Conservation (phyloP, 805 yeast genomes). For the Blastobotrys attinorum region DNA sequence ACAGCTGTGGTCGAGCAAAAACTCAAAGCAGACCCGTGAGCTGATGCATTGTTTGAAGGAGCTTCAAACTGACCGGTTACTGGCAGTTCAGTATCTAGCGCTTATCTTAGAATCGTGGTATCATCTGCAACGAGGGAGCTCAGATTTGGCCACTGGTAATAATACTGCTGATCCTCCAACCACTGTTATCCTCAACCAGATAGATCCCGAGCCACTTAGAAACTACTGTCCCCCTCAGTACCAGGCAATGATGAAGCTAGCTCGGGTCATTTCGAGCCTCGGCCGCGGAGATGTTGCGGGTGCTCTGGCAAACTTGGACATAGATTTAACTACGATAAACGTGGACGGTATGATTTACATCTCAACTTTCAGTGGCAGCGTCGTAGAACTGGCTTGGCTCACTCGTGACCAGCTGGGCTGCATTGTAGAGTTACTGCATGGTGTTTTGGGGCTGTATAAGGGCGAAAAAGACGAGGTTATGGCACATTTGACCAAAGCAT, state of each 20-base stretch:
- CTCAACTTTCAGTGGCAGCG: not conserved
- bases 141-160: too few species aligned
- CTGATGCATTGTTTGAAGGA: not conserved
- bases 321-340: not conserved
- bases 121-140: not conserved
- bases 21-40: not conserved
- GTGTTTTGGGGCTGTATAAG: not conserved
- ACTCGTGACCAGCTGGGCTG: not conserved
- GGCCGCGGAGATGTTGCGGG: not conserved
- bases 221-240: not conserved
- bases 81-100: not conserved
- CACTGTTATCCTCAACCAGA: too few species aligned
- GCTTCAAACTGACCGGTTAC: not conserved
- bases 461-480: not conserved
- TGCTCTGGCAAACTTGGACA: not conserved
- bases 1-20: not conserved
- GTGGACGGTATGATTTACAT: not conserved
- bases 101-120: not conserved
- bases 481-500: not conserved
- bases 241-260: not conserved
- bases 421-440: not conserved
- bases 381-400: not conserved
- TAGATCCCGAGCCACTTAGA: not conserved
- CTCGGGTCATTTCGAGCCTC: not conserved
- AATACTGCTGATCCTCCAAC: too few species aligned